Base-by-base conservation (phyloP, 371 early-diverging fungal genomes). In the Mucor lusitanicus region DNA sequence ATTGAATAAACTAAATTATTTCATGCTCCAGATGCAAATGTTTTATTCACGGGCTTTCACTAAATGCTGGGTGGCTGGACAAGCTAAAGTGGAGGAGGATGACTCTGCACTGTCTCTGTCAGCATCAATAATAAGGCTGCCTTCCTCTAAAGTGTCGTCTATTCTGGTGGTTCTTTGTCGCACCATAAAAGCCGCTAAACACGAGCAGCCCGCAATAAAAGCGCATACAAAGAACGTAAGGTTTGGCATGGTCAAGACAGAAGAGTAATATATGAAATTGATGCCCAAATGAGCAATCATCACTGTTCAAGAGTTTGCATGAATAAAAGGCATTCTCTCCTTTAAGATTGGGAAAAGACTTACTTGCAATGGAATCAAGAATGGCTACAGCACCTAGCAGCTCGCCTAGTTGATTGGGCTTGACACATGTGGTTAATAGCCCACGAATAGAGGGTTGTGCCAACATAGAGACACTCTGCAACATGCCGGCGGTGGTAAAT, bases 331-430 rank as follows among this genome's bases (percentile, higher is more conserved):
- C 11, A n/a, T 7, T 32, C 2, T 15, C 3, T n/a, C 0, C 12
- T 1, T 3, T 33, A 28, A 23, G 15, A 30, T 30, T 32, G 19
- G 37, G 35, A 7, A n/a, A 5, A 11, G 5, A 74, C 69, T 80
- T 80, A 62, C 83, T 71, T 12, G 78, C 80, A 65, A 83, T 42
- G 9, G 87, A 68, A 50, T 88, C 88, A 11, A 85, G 60, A 1
- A 80, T 73, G 13, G 84, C 80, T 15, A 82, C 23, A 5, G 87
- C 86, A 0, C 86, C 85, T 39, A 85, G 50, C 12, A 83, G 63
- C 28, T 83, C 77, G 12, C 86, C 88, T 25, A 84, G 75, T 67
- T 86, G 77, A 6, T 74, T 70, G 6, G 85, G 82, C 28, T 75
- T 69, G 9, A 85, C 85, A 8, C 82, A 25, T 2, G 72, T 72